Conservation (phyloP, 2,329 filamentous ascomycete genomes). For the Dothideomycetes sp. region DNA sequence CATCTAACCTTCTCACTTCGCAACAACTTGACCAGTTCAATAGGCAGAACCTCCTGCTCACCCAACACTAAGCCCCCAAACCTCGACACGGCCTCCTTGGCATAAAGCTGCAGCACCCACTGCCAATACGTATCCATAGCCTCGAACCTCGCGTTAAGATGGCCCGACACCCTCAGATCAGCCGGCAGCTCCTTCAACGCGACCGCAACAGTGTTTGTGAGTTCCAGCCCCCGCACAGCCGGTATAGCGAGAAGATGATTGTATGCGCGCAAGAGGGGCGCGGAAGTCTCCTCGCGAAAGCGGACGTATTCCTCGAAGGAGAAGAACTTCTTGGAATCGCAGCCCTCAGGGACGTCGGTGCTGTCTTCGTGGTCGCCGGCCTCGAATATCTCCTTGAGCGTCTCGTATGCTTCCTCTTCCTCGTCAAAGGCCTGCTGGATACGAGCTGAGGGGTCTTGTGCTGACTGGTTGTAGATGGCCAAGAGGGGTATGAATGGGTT, state of each 20-base stretch:
- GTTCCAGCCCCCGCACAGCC: conserved; percentile 13
- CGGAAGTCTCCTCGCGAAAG: conserved; percentile 29
- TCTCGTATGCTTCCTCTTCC: conserved; percentile 26
- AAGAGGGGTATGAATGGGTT: conserved; percentile 40
- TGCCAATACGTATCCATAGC: conserved; percentile 30
- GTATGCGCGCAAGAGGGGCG: conserved; percentile 25
- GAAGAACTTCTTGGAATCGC: conserved; percentile 28
- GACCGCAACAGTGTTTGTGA: conserved; percentile 16
- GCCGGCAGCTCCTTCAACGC: conserved; percentile 11
- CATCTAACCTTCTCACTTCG: conserved; percentile 17
- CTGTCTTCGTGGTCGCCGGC: conserved; percentile 11
- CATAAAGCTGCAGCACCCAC: conserved; percentile 29
- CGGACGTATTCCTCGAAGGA: conserved; percentile 31
- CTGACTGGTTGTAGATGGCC: conserved; percentile 34
- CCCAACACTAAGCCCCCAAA: conserved; percentile 17
- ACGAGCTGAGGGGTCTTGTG: conserved; percentile 20
- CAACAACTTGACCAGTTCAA: conserved; percentile 17
- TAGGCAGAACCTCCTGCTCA: conserved; percentile 16
- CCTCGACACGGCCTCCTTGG: conserved; percentile 14
- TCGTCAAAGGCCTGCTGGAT: conserved; percentile 20
- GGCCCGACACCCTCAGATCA: conserved; percentile 10
- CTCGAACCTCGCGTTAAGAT: conserved; percentile 11
- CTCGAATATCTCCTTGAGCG: conserved; percentile 20
- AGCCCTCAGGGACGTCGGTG: conserved; percentile 16
- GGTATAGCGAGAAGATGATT: conserved; percentile 25